phyloP scores from a whole-genome alignment of 1,139 yeast genomes.

The Taiozyma sp. region DNA sequence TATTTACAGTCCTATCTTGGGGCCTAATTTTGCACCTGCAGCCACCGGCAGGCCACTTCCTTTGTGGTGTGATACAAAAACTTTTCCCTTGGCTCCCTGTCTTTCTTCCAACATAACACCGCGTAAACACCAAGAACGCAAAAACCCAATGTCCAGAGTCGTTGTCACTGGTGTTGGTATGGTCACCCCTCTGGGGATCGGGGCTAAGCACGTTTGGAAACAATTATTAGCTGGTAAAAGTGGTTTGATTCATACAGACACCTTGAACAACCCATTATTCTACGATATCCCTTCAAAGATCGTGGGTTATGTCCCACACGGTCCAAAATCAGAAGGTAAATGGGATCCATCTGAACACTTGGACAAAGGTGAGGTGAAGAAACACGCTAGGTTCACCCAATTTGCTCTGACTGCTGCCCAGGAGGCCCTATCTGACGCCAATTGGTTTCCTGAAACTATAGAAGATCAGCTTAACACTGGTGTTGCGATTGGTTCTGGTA shows the following conservation, averaged over 20 bases:
- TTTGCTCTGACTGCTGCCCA: conserved; percentile 72
- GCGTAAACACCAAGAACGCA: neutral
- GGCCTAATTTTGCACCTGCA: neutral
- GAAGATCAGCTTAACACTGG: conserved; percentile 45
- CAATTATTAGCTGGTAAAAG: conserved; percentile 43
- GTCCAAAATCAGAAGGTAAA: conserved; percentile 41
- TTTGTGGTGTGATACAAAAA: neutral
- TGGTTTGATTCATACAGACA: conserved; percentile 53
- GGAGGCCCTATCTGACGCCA: conserved; percentile 71
- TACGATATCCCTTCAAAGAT: conserved; percentile 66
- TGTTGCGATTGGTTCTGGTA: conserved; percentile 88
- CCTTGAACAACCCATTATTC: conserved; percentile 43
- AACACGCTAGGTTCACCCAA: conserved; percentile 71
- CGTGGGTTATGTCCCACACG: conserved; percentile 66
- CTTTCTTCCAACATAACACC: neutral
- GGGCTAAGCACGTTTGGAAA: conserved; percentile 48
- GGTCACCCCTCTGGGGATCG: conserved; percentile 82
- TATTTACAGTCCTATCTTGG: too few species aligned
- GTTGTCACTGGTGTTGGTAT: conserved; percentile 91
- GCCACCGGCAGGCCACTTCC: neutral
- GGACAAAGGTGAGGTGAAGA: conserved; percentile 34
- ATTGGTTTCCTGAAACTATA: conserved; percentile 36
- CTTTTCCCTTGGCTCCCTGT: neutral
- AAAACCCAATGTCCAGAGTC: conserved; percentile 38
- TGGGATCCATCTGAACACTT: conserved; percentile 40